phyloP scores from a whole-genome alignment of 2,329 filamentous ascomycete species.

The Ilyonectria sp. region DNA sequence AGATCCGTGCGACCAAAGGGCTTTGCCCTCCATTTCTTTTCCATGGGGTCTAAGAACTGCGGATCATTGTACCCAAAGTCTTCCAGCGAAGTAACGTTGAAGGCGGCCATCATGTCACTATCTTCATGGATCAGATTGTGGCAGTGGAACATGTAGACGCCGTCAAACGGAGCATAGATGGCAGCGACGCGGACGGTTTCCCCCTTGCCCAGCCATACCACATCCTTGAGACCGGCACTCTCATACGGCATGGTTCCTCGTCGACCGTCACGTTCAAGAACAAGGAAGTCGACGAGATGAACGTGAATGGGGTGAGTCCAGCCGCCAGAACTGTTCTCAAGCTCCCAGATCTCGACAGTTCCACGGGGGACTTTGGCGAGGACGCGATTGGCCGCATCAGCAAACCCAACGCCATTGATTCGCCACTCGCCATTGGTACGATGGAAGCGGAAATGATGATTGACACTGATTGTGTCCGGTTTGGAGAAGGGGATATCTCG shows the following conservation, averaged over 20 bases:
- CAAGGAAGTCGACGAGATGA: constrained; percentile 71
- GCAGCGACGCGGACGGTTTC: constrained; percentile 67
- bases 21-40: constrained; percentile 23
- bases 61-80: constrained; percentile 55
- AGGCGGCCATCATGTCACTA: constrained; percentile 63
- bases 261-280: constrained; percentile 64
- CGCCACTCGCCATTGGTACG: constrained; percentile 61
- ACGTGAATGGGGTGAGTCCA: constrained; percentile 71
- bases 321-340: constrained; percentile 64
- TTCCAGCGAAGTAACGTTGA: constrained; percentile 58
- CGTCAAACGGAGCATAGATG: constrained; percentile 67
- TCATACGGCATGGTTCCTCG: constrained; percentile 64
- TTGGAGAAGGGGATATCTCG: constrained; percentile 57
- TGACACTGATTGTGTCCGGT: constrained; percentile 50
- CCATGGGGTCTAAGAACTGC: constrained; percentile 29
- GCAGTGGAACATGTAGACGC: constrained; percentile 66
- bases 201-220: constrained; percentile 67
- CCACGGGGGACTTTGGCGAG: constrained; percentile 64
- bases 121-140: constrained; percentile 64
- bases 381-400: constrained; percentile 64
- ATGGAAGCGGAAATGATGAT: constrained; percentile 63
- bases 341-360: constrained; percentile 64
- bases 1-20: constrained; percentile 12
- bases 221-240: constrained; percentile 69
- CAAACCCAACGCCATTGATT: constrained; percentile 63